Evolutionary conservation across 306 rosid species (phyloP).

Genomic region (Trichosanthes cucumerina): DNA sequence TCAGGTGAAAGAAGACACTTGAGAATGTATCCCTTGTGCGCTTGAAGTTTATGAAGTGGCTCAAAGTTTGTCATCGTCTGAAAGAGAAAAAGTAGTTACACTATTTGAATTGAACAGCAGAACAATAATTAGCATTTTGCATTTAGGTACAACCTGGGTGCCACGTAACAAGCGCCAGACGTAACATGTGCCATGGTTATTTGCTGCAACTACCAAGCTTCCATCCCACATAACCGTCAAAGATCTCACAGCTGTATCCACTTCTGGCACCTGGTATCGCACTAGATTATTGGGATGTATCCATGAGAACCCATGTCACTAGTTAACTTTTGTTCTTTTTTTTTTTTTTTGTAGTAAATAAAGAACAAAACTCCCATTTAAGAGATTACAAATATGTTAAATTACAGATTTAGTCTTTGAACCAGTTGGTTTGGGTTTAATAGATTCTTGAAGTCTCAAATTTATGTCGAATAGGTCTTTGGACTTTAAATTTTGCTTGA

Average conservation of each 20-base stretch:
- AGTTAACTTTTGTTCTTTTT: neutral
- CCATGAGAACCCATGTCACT: neutral
- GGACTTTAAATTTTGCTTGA: neutral
- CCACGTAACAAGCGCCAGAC: conserved; percentile 98
- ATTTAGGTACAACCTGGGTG: conserved; percentile 55
- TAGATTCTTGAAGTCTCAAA: neutral
- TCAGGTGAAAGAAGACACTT: conserved; percentile 96
- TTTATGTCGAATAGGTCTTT: neutral
- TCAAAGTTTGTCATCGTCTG: conserved; percentile 98
- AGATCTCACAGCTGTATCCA: conserved; percentile 95
- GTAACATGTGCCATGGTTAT: conserved; percentile 92
- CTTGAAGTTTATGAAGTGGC: conserved; percentile 99
- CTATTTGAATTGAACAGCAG: neutral
- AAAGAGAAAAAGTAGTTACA: conserved; percentile 15
- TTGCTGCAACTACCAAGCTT: conserved; percentile 97
- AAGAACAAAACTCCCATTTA: neutral
- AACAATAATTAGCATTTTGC: neutral
- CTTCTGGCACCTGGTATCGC: conserved; percentile 85
- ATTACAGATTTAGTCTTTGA: neutral
- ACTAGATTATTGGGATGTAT: conserved; percentile 15
- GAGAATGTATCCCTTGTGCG: conserved; percentile 88
- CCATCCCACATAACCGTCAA: conserved; percentile 99
- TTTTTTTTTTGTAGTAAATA: neutral
- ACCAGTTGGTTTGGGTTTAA: neutral
- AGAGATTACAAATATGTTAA: neutral